Evolutionary conservation across 2,329 filamentous ascomycete genomes (phyloP).

Genomic region (Penicillium griseofulvum): DNA sequence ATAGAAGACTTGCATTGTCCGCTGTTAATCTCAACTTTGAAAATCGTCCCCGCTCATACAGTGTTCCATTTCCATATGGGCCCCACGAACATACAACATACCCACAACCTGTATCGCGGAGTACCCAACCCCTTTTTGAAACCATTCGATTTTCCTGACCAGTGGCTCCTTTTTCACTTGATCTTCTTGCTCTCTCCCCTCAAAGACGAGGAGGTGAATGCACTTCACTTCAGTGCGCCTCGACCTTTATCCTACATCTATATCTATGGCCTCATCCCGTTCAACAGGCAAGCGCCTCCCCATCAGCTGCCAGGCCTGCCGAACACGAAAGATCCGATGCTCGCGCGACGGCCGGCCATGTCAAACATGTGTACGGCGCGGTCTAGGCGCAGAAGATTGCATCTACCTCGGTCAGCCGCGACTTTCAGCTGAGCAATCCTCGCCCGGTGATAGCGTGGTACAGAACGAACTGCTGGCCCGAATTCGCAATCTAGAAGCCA

Average conservation of each 20-base stretch:
- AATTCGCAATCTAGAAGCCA: constrained; percentile 36
- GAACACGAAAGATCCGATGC: constrained; percentile 42
- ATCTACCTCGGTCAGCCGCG: constrained; percentile 39
- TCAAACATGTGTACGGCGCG: constrained; percentile 40
- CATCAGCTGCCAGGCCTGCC: constrained; percentile 43
- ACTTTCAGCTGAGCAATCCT: constrained; percentile 27
- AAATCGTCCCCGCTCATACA: neutral
- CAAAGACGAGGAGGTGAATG: neutral
- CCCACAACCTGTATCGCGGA: constrained; percentile 1
- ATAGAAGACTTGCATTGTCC: constrained; percentile 1
- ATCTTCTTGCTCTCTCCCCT: neutral
- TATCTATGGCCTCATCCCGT: constrained; percentile 29
- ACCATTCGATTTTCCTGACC: neutral
- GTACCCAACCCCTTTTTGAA: neutral
- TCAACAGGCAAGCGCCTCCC: constrained; percentile 37
- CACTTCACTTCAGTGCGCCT: neutral
- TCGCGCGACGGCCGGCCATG: constrained; percentile 41
- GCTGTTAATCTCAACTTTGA: neutral
- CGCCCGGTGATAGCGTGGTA: constrained; percentile 22
- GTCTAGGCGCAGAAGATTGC: constrained; percentile 37
- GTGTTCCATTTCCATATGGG: neutral
- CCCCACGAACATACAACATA: neutral
- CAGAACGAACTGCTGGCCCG: constrained; percentile 35
- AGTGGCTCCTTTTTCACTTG: neutral
- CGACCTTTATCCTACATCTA: constrained; percentile 2